Evolutionary conservation across 495 filamentous ascomycete species (phyloP).

Genomic region (Coniosporium apollinis): DNA sequence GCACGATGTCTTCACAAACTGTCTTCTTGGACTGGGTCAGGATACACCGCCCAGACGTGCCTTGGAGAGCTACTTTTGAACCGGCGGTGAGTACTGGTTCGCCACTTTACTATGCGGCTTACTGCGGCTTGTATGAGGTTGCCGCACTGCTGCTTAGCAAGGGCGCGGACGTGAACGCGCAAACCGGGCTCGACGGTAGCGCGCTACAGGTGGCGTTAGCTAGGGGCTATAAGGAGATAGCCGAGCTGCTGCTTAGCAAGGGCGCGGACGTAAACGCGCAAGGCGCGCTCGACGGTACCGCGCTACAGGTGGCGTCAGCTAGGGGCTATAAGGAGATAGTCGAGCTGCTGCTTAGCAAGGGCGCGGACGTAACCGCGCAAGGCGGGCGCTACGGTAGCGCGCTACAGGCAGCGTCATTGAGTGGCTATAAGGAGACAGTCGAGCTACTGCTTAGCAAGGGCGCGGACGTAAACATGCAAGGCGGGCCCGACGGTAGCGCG

Average conservation of each 20-base stretch:
- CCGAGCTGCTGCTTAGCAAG: slow-evolving; percentile 9
- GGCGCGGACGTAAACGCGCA: slow-evolving; percentile 13
- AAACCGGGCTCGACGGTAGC: slow-evolving; percentile 12
- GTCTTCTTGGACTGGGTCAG: too few relatives aligned
- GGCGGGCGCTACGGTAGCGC: slow-evolving; percentile 4
- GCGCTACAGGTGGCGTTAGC: slow-evolving; percentile 13
- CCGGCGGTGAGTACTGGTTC: neutral
- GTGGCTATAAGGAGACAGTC: slow-evolving; percentile 3
- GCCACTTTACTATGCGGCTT: slow-evolving; percentile 12
- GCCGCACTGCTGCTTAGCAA: slow-evolving; percentile 3
- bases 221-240: slow-evolving; percentile 6
- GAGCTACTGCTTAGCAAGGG: slow-evolving; percentile 4
- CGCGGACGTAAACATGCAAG: slow-evolving; percentile 5
- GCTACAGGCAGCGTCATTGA: slow-evolving; percentile 4
- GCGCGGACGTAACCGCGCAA: slow-evolving; percentile 8
- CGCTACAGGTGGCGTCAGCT: slow-evolving; percentile 7
- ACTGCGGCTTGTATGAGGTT: slow-evolving; percentile 3
- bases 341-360: slow-evolving; percentile 5
- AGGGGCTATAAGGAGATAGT: slow-evolving; percentile 4
- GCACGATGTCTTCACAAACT: neutral
- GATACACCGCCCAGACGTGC: slow-evolving; percentile 4
- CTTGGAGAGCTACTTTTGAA: slow-evolving; percentile 3
- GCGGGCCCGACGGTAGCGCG: slow-evolving; percentile 1
- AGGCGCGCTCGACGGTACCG: slow-evolving; percentile 8
- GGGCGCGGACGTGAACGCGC: slow-evolving; percentile 7